phyloP scores from a whole-genome alignment of 768 basidiomycete species.

The Naganishia randhawae region DNA sequence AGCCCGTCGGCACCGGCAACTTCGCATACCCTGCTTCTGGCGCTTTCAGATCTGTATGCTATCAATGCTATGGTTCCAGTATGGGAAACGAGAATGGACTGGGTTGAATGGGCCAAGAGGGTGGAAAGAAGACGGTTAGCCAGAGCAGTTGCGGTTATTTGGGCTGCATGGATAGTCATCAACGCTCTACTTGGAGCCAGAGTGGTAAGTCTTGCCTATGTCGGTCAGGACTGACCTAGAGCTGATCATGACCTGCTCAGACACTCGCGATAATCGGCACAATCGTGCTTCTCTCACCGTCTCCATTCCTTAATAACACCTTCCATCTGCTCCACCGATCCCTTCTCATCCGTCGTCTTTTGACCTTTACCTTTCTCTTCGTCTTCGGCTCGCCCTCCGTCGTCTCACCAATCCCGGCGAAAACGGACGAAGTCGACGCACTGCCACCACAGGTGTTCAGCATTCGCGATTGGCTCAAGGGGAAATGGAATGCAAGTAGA shows the following conservation, averaged over 20 bases:
- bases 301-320: slow-evolving; percentile 40
- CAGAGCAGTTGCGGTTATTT: slow-evolving; percentile 33
- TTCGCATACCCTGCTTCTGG: slow-evolving; percentile 47
- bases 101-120: slow-evolving; percentile 6
- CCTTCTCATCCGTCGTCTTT: slow-evolving; percentile 59
- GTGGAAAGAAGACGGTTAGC: slow-evolving; percentile 23
- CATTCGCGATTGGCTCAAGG: slow-evolving; percentile 68
- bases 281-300: slow-evolving; percentile 39
- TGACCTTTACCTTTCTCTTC: slow-evolving; percentile 66
- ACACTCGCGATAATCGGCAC: slow-evolving; percentile 35
- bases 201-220: slow-evolving; percentile 23
- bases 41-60: slow-evolving; percentile 63
- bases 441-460: slow-evolving; percentile 51
- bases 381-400: slow-evolving; percentile 64
- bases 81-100: slow-evolving; percentile 26
- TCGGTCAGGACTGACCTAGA: background rate
- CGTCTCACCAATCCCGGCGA: slow-evolving; percentile 59
- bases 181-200: slow-evolving; percentile 27
- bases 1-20: slow-evolving; percentile 43
- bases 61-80: slow-evolving; percentile 56
- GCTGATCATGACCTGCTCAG: background rate
- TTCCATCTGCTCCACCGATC: slow-evolving; percentile 46
- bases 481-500: slow-evolving; percentile 58
- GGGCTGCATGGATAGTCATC: slow-evolving; percentile 39
- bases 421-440: slow-evolving; percentile 52